phyloP scores from a whole-genome alignment of 306 rosid species.

The Pyrus pyrifolia region DNA sequence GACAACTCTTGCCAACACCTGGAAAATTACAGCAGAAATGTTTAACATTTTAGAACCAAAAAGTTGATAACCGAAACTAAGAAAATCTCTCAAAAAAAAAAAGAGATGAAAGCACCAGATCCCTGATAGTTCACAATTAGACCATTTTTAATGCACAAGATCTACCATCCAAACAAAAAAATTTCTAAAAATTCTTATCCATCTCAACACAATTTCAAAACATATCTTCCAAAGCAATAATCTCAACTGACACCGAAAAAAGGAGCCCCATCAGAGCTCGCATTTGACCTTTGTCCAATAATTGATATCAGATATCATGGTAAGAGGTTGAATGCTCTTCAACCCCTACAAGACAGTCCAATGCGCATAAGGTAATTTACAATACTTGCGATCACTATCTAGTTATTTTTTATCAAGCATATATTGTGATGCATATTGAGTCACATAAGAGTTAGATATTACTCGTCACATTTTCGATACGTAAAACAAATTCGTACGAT shows the following conservation, averaged over 20 bases:
- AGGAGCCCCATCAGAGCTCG: not conserved
- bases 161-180: not conserved
- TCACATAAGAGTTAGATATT: not conserved
- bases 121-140: not conserved
- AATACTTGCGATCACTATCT: not conserved
- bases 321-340: not conserved
- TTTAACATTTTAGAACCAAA: not conserved
- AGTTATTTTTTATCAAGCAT: no score
- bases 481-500: not conserved
- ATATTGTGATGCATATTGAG: not conserved
- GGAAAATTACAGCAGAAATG: constrained; percentile 18
- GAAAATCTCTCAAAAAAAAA: not conserved
- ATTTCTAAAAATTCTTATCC: not conserved
- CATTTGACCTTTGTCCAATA: not conserved
- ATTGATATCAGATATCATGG: not conserved
- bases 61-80: not conserved
- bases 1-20: constrained; percentile 89
- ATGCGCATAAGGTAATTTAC: not conserved
- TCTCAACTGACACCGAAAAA: not conserved
- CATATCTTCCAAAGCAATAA: not conserved
- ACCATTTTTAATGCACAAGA: not conserved
- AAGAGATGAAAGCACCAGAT: not conserved
- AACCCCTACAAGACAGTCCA: not conserved
- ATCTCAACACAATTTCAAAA: not conserved
- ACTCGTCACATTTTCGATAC: not conserved